A percentile compares a stretch with the other conserved stretches of the same genome.
phyloP scores from a whole-genome alignment of 2,329 filamentous ascomycete species.

The Tolypocladium capitatum region DNA sequence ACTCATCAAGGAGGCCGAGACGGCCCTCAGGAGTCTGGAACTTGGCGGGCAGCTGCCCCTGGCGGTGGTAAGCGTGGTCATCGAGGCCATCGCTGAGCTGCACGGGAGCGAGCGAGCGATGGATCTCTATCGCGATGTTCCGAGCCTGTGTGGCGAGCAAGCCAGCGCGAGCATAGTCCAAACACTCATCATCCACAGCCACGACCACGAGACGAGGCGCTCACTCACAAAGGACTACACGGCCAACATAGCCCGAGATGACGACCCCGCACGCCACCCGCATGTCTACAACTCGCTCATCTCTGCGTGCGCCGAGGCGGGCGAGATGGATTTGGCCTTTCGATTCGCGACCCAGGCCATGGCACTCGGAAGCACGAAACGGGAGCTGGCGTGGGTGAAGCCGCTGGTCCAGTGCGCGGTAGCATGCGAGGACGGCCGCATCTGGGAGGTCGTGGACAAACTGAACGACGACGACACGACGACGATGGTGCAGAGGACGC shows the following conservation, averaged over 20 bases:
- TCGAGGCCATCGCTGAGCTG: conserved; percentile 19
- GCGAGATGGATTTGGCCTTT: conserved; percentile 21
- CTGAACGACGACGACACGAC: conserved; percentile 10
- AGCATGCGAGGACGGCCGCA: conserved; percentile 15
- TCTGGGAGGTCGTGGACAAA: conserved; percentile 20
- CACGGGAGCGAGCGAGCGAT: conserved; percentile 18
- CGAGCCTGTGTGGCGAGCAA: conserved; percentile 14
- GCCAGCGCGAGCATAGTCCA: conserved; percentile 14
- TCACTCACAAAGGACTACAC: conserved; percentile 18
- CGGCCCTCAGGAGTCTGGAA: conserved; percentile 40
- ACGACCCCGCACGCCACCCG: conserved; percentile 4
- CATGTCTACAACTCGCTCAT: conserved; percentile 15
- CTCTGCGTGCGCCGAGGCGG: conserved; percentile 12
- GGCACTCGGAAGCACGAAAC: conserved; percentile 2
- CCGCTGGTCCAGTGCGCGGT: conserved; percentile 14
- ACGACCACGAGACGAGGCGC: conserved; percentile 10
- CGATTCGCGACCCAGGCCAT: conserved; percentile 13
- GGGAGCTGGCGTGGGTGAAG: conserved; percentile 13
- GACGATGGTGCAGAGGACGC: conserved; percentile 11
- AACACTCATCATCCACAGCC: conserved; percentile 17
- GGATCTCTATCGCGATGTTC: conserved; percentile 17
- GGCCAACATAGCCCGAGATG: conserved; percentile 7
- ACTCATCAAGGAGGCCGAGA: conserved; percentile 38
- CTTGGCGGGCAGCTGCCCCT: conserved; percentile 22
- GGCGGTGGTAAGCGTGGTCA: conserved; percentile 17